Evolutionary conservation across 768 basidiomycete genomes (phyloP), one percentile per base, ranked within the genome.

Genomic region (Arthromyces matolae): DNA sequence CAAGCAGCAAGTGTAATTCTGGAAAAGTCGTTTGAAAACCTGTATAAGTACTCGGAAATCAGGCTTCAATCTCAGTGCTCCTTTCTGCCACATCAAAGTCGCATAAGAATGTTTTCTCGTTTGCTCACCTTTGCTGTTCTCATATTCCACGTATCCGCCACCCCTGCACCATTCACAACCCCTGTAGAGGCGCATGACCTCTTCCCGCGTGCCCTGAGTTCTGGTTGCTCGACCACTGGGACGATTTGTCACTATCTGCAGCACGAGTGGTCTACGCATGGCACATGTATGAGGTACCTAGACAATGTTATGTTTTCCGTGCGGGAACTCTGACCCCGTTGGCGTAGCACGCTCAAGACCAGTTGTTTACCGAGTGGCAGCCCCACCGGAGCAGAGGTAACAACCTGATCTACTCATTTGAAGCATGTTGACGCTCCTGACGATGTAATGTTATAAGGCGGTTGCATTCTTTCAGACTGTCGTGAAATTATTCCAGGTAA

Each of bases 211-310:
- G 35, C 51, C 14, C 32, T 55, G 25, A 49, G 48, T 36, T 79
- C 83, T 1, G 71, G 79, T n/a, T 86, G 84, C 55, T 70, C 77
- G 1, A 69, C 73, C 1, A 65, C 67, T 33, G 75, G 78, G 2
- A 56, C 68, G n/a, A n/a, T n/a, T n/a, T n/a, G n/a, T n/a, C 12
- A 54, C 51, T n/a, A 22, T 8, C 44, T 52, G 4, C 45, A 82
- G 79, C 84, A 89, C 49, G 86, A 88, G 62, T 88, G 86, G 86
- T 51, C 65, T 8, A 78, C 71, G 10, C 86, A 88, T 56, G 86
- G 86, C 25, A 88, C 76, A 6, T 78, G 76, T 56, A 69, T 70
- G 68, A 76, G 73, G 73, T 71, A 36, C 8, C 6, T 8, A 4
- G 19, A 18, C 12, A 8, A 14, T 31, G 25, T 39, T 22, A 5